Evolutionary conservation across 2,329 filamentous ascomycete genomes (phyloP).

Genomic region (Pseudocercospora macadamiae): DNA sequence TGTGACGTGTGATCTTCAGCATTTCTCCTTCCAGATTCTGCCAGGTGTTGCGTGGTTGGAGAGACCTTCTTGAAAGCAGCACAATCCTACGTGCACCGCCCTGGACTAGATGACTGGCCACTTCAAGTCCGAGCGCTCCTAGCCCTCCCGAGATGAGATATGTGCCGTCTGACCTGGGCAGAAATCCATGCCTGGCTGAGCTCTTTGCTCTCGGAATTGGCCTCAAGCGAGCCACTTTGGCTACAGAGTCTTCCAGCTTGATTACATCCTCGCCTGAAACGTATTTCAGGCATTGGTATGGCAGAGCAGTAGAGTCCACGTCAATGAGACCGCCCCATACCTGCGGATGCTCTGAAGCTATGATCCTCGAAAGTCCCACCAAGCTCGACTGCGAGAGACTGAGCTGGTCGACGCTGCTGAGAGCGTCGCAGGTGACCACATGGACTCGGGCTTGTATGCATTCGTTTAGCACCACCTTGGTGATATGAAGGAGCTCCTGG

Average conservation of each 20-base stretch:
- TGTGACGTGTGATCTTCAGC: not conserved
- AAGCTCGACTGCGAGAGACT: not conserved
- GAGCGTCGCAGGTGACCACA: not conserved
- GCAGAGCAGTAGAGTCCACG: not conserved
- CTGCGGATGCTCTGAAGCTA: not conserved
- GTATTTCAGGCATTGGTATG: not conserved
- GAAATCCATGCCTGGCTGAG: not conserved
- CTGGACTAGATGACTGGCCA: not conserved
- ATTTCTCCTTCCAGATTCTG: not conserved
- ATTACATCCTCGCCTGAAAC: not conserved
- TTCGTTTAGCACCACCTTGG: not conserved
- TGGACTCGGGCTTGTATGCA: not conserved
- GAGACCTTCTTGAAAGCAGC: not conserved
- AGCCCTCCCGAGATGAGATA: not conserved
- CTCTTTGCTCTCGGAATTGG: not conserved
- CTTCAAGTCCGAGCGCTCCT: not conserved
- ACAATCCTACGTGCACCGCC: not conserved
- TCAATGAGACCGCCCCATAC: not conserved
- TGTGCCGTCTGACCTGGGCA: not conserved
- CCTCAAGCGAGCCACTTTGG: not conserved
- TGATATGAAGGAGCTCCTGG: not conserved
- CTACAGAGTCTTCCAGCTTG: not conserved
- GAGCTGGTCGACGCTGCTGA: not conserved
- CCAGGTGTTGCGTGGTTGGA: not conserved
- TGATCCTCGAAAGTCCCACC: not conserved